phyloP scores from a whole-genome alignment of 2,329 filamentous ascomycete genomes.

The Hypoxylon sp. region DNA sequence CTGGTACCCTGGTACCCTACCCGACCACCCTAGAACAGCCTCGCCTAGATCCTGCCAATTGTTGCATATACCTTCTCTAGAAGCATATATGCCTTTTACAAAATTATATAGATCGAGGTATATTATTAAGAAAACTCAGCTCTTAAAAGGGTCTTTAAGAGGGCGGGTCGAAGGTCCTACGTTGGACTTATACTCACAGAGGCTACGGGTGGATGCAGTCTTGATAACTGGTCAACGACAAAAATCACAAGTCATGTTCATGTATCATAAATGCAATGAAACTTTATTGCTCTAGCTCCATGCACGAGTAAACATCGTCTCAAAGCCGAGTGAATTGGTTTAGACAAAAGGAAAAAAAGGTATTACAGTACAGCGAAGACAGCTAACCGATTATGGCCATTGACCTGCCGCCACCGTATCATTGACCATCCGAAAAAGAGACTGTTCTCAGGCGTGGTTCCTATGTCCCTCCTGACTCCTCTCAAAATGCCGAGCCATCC shows the following conservation, averaged over 20 bases:
- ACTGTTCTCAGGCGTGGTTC: constrained; percentile 33
- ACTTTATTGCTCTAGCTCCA: constrained; percentile 35
- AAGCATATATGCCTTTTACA: no score
- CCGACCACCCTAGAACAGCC: no score
- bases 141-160: no score
- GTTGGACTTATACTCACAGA: not conserved
- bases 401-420: constrained; percentile 7
- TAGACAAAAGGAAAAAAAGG: constrained; percentile 29
- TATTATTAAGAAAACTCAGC: no score
- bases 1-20: no score
- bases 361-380: constrained; percentile 5
- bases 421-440: constrained; percentile 12
- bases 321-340: constrained; percentile 28
- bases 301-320: constrained; percentile 27
- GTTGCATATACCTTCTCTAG: no score
- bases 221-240: not conserved
- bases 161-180: no score
- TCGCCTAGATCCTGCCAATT: no score
- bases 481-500: constrained; percentile 39
- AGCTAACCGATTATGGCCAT: not conserved
- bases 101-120: no score
- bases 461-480: constrained; percentile 40
- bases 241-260: not conserved
- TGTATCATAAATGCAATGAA: constrained; percentile 25
- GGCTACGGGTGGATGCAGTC: not conserved